Evolutionary conservation across 2,329 filamentous ascomycete genomes (phyloP).

Genomic region (Exophiala calicioides): DNA sequence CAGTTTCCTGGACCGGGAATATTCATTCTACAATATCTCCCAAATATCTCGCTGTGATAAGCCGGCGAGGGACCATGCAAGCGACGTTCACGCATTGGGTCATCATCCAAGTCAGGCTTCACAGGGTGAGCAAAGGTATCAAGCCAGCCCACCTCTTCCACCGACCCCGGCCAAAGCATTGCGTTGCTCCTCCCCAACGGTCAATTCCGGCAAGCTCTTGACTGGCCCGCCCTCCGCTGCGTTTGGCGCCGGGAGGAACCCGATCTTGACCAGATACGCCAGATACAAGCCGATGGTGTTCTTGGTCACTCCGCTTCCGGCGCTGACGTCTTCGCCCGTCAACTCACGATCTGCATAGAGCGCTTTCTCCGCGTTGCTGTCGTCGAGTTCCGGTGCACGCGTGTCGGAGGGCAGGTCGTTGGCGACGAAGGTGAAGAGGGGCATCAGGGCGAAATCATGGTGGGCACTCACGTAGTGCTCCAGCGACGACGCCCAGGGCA

Average conservation of each 20-base stretch:
- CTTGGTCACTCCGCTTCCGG: constrained; percentile 58
- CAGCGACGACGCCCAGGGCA: constrained; percentile 67
- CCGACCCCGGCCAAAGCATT: constrained; percentile 55
- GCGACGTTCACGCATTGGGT: too few species aligned
- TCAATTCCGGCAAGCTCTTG: constrained; percentile 47
- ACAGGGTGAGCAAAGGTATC: too few species aligned
- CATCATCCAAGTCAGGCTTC: too few species aligned
- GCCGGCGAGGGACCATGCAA: too few species aligned
- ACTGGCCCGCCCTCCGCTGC: constrained; percentile 7
- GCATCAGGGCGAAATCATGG: constrained; percentile 67
- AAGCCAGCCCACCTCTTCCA: constrained; percentile 46
- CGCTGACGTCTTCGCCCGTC: constrained; percentile 60
- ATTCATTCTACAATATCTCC: too few species aligned
- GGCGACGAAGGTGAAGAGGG: constrained; percentile 72
- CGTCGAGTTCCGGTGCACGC: constrained; percentile 72
- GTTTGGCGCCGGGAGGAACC: constrained; percentile 59
- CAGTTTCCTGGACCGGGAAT: too few species aligned
- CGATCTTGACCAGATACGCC: constrained; percentile 62
- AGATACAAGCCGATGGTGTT: constrained; percentile 66
- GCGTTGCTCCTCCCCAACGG: constrained; percentile 50
- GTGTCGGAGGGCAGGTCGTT: constrained; percentile 69
- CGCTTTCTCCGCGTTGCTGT: constrained; percentile 65
- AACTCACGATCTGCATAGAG: constrained; percentile 64
- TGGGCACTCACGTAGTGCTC: constrained; percentile 67
- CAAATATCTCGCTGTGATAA: too few species aligned